Base-by-base conservation (phyloP, 73 alveolate genomes). In the Diophrys sp. region DNA sequence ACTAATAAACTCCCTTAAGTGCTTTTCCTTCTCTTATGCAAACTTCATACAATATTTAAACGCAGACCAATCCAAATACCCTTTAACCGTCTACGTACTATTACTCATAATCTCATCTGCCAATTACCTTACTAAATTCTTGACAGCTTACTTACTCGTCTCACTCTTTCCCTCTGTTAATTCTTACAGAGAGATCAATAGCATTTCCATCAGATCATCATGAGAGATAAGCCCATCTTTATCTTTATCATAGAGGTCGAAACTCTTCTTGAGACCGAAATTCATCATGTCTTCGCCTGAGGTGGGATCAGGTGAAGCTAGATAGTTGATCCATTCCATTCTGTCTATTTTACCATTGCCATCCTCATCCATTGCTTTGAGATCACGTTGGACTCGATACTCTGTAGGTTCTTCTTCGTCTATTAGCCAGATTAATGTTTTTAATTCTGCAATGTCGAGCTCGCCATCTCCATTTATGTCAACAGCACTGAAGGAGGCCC, bases 381-480 rank as follows among this genome's bases (percentile, higher is more conserved):
- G 44, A 53, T 86, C 93, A 23, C 87, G 55, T 53, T 86, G 73
- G 0, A 86, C 93, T 74, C 93, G 71, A 56, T 73, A 55, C 30
- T 86, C 93, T 14, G 74, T 27, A 0, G 93, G 93, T 72, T 86
- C 93, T 25, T 73, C 89, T 62, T 80, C 93, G 31, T 79, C 87
- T 33, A 86, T 80, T 8, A 86, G 79, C 93, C 93, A 86, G 44
- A 86, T 86, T 0, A 86, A 67, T 0, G 89, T 78, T 74, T 86
- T 86, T 0, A 86, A 79, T 70, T 86, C 93, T 44, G 56, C 68
- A 26, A 73, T 54, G 54, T 86, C 89, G 0, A 86, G 66, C 75
- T 86, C 93, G 57, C 77, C 70, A 74, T 86, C 93, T 54, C 83
- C 83, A 74, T 86, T 86, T 55, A 86, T 86, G 53, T 86, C 93